Conservation (phyloP, 129 eudicot genomes). For the Escallonia rubra region DNA sequence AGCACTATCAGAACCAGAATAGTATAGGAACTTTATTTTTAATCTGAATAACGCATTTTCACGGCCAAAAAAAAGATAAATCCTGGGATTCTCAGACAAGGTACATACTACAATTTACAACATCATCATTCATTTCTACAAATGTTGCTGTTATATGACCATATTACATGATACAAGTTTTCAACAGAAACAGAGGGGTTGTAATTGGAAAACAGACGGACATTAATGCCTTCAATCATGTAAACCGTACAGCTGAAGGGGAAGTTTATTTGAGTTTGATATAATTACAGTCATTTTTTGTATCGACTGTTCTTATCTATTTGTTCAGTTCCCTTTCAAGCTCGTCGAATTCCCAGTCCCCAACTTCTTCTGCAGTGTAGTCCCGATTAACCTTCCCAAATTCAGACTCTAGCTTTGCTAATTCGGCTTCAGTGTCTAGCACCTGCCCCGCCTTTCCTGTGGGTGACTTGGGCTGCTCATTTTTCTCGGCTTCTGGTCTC, state of each 20-base stretch:
- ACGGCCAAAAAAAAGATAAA: too few species aligned
- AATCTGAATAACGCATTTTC: too few species aligned
- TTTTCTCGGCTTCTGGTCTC: constrained; percentile 24
- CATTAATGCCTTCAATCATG: too few species aligned
- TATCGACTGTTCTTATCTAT: background rate
- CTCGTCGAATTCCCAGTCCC: constrained; percentile 96
- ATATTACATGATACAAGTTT: too few species aligned
- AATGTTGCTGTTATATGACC: too few species aligned
- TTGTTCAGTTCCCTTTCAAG: constrained; percentile 69
- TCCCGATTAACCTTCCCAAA: constrained; percentile 67
- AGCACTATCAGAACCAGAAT: too few species aligned
- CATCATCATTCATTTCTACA: too few species aligned
- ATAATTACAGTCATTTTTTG: background rate
- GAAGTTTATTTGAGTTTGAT: background rate
- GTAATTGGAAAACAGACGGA: too few species aligned
- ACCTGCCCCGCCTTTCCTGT: constrained; percentile 38
- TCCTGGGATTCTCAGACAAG: too few species aligned
- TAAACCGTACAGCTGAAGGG: background rate
- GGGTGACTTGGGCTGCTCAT: constrained; percentile 25
- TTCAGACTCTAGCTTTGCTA: constrained; percentile 84
- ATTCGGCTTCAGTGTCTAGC: constrained; percentile 67
- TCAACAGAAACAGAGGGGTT: too few species aligned
- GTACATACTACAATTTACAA: too few species aligned
- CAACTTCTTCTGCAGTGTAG: constrained; percentile 73
- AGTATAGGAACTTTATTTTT: too few species aligned